Conservation (phyloP, 441 rosid genomes). For the Syzygium malaccense region DNA sequence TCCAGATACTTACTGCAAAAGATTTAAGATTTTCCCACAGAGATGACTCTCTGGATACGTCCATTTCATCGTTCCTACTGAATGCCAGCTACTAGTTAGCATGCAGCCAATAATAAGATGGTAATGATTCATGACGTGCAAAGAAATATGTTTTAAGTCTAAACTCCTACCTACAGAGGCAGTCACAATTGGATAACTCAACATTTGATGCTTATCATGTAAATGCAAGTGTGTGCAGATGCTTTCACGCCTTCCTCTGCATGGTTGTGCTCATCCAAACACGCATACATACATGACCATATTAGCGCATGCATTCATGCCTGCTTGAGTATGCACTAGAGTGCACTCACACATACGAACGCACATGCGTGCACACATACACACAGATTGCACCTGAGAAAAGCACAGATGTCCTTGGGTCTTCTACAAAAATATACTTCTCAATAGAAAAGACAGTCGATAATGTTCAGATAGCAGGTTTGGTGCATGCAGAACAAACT, state of each 20-base stretch:
- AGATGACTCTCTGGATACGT: slow-evolving; percentile 13
- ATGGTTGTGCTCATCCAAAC: neutral
- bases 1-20: slow-evolving; percentile 36
- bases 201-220: neutral
- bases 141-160: neutral
- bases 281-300: neutral
- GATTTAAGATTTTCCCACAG: slow-evolving; percentile 39
- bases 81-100: neutral
- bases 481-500: neutral
- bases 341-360: neutral
- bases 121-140: neutral
- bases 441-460: neutral
- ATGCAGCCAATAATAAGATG: neutral
- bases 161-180: neutral
- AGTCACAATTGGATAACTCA: neutral
- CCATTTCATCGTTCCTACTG: slow-evolving; percentile 1
- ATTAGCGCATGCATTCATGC: neutral
- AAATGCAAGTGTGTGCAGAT: neutral
- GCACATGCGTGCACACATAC: neutral
- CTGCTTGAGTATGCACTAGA: neutral
- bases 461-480: neutral
- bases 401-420: neutral
- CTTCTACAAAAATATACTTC: neutral
- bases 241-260: neutral
- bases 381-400: neutral